These are phyloP conservation scores for Hypoxylon sp. DNA, from an alignment of 2,329 filamentous ascomycete genomes.

Conservation along the genomic window DNA sequence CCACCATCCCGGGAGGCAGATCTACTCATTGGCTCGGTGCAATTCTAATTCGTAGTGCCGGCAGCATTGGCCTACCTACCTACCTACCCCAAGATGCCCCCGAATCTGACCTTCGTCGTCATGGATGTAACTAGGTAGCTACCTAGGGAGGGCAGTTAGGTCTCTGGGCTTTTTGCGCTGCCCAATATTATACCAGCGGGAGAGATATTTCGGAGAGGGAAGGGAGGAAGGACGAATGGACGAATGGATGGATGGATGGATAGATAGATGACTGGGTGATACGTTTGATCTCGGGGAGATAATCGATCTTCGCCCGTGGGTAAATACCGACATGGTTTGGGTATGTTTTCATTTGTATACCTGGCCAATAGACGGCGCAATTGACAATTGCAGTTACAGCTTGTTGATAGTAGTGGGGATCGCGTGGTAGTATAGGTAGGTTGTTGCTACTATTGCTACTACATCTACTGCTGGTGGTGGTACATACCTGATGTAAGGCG, in stretches of 20 bases:
- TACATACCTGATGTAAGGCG: constrained; percentile 2
- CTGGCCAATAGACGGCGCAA: constrained; percentile 18
- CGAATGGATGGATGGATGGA: constrained; percentile 18
- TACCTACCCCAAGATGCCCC: constrained; percentile 22
- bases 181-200: too few species aligned
- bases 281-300: constrained; percentile 11
- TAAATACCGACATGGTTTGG: constrained; percentile 30
- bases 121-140: constrained; percentile 32
- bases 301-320: constrained; percentile 22
- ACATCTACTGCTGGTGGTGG: constrained; percentile 10
- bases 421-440: too few species aligned
- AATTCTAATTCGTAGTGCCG: constrained; percentile 23
- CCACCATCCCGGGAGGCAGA: constrained; percentile 27
- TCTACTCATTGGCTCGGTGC: constrained; percentile 30
- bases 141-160: background rate
- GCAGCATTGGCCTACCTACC: too few species aligned
- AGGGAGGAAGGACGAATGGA: too few species aligned
- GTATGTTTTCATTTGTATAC: constrained; percentile 4
- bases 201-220: constrained; percentile 14
- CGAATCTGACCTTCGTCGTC: constrained; percentile 18
- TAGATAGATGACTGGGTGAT: too few species aligned
- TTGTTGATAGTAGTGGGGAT: too few species aligned
- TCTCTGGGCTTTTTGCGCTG: background rate
- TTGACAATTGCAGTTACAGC: constrained; percentile 4
- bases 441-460: too few species aligned